Evolutionary conservation across 306 rosid genomes (phyloP).

Genomic region (Prunus persica): DNA sequence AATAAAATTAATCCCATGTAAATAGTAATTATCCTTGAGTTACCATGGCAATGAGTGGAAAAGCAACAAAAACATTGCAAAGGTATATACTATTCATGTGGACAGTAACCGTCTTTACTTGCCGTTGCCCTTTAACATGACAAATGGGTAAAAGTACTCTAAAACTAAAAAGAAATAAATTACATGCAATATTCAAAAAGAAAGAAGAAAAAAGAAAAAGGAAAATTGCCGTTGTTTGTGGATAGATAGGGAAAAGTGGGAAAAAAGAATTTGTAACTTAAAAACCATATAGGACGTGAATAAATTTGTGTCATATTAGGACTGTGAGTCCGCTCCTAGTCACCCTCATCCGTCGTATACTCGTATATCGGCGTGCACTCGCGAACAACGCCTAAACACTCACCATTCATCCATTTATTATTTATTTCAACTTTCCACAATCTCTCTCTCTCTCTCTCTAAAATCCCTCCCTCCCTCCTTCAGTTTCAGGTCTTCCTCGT

Average conservation of each 20-base stretch:
- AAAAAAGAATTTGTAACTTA: too few species aligned
- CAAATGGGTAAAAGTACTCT: fast-evolving
- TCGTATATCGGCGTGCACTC: not conserved
- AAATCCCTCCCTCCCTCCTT: not conserved
- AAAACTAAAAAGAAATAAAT: too few species aligned
- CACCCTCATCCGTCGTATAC: not conserved
- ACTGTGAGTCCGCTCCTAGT: not conserved
- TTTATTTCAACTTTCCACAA: not conserved
- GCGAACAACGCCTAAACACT: not conserved
- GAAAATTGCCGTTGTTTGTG: too few species aligned
- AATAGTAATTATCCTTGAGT: fast-evolving
- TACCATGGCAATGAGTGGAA: too few species aligned
- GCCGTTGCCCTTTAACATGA: fast-evolving
- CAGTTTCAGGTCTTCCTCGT: conserved; percentile 21
- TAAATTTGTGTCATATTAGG: not conserved
- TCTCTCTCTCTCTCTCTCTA: not conserved
- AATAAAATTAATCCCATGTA: too few species aligned
- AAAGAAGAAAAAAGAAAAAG: too few species aligned
- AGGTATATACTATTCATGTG: too few species aligned
- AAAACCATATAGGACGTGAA: too few species aligned
- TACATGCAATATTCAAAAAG: too few species aligned
- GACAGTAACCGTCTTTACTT: too few species aligned
- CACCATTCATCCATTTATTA: not conserved
- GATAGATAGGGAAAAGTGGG: too few species aligned
- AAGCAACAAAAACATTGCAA: too few species aligned